Base-by-base conservation (phyloP, 495 filamentous ascomycete species). In the Endocarpon pusillum region DNA sequence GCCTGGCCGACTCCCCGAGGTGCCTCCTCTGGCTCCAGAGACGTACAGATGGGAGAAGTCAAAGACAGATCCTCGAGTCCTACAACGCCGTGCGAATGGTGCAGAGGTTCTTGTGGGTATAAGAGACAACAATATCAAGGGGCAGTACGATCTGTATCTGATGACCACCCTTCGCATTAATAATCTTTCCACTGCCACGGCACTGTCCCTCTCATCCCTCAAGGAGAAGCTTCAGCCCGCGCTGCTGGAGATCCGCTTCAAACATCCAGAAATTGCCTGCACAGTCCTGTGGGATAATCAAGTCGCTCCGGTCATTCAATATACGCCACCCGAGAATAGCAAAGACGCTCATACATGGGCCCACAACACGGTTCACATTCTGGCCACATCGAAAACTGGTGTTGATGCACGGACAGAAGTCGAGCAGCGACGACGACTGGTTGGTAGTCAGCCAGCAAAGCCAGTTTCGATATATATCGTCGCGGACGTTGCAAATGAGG, bases 231-330 rank as follows among this genome's bases (percentile, higher is more conserved):
- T 33, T 0, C 19, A 33, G 32, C 32, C 19, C 10, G 32, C 18
- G 15, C 32, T 33, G 11, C 19, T 33, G 3, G 23, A 33, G 15
- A 12, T 16, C 9, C 32, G 32, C 14, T 33, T 8, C 16, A 21
- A 33, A 20, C 32, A 33, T 33, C 32, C 32, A 12, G 32, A 33
- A 21, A 33, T 33, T 14, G 32, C 4, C 3, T 21, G 23, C n/a
- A 33, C 32, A 0, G 32, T 9, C 1, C 15, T 33, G n/a, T 33
- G 32, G 32, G 32, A 33, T 21, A 21, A 33, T 15, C 32, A 33
- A 12, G 11, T 33, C 16, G 14, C 12, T 20, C 4, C 32, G 3
- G 1, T 33, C 4, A 33, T 33, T 20, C 32, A 33, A 21, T 33
- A 33, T 7, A 20, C 21, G 6, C 15, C 32, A 12, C 32, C 16